Evolutionary conservation across 2,329 filamentous ascomycete genomes (phyloP), one percentile per base, ranked within the genome.

Genomic region (Cercospora zeae-maydis): DNA sequence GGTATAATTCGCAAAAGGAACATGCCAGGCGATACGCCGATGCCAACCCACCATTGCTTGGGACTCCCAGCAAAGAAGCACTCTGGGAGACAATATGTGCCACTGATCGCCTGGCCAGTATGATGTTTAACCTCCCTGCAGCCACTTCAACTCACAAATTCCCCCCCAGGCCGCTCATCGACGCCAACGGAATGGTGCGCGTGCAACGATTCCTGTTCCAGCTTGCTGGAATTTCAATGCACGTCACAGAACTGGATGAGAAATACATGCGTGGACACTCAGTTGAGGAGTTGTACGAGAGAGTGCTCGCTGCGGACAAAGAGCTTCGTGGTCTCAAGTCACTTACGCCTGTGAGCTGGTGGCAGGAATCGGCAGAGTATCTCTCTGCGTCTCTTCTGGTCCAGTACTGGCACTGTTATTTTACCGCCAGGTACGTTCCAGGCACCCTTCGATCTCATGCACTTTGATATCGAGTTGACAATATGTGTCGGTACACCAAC

Each of bases 121-220:
- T 63, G 63, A 63, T 63, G 57, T 69, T 75, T 51, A 78, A 77
- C 61, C 62, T 78, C 5, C 76, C 76, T 11, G 66, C 74, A n/a
- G 72, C 68, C 13, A 77, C 75, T 8, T 63, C 59, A 42, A 69
- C 62, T 27, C 68, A 68, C 54, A 60, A 45, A 39, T 66, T 67
- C 16, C 69, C 66, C 21, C 58, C 58, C 14, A 60, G 59, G 54
- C 54, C 56, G 7, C 42, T 70, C 24, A 24, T 72, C 3, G 51
- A 66, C 49, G 24, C 63, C 2, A 60, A 69, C n/a, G 71, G 72
- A 2, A 58, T 64, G 53, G 65, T 74, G 7, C 52, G 67, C n/a
- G 59, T 62, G 16, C 66, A 68, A 13, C 61, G 66, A 16, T 73
- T 72, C 51, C 55, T 72, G 58, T 68, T 68, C 39, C 69, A 70